Conservation (phyloP, 2,329 filamentous ascomycete genomes). For the Microsporum canis region DNA sequence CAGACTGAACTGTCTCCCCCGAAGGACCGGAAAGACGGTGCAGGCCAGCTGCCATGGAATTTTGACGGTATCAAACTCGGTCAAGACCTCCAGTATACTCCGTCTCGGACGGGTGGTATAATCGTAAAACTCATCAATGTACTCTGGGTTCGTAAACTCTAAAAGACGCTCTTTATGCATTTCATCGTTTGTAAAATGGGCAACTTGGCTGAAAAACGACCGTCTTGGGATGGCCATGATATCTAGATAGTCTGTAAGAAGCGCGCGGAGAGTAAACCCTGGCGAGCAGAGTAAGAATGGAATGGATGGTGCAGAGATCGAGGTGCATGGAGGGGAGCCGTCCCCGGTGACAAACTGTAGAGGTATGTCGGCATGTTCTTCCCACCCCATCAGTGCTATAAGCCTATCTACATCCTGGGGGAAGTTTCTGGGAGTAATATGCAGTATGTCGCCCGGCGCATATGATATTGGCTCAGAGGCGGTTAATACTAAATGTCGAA, state of each 20-base stretch:
- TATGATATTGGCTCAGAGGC: constrained; percentile 38
- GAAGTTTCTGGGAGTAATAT: constrained; percentile 81
- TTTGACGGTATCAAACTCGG: constrained; percentile 76
- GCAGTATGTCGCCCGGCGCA: constrained; percentile 65
- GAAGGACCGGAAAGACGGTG: constrained; percentile 65
- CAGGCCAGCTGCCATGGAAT: constrained; percentile 64
- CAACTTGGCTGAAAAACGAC: constrained; percentile 69
- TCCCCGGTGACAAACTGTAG: constrained; percentile 42
- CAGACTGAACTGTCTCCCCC: constrained; percentile 90
- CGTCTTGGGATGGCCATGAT: constrained; percentile 81
- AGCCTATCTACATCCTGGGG: constrained; percentile 66
- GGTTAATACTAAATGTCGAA: constrained; percentile 61
- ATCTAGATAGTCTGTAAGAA: constrained; percentile 76
- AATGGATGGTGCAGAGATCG: constrained; percentile 23
- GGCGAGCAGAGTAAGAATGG: constrained; percentile 27
- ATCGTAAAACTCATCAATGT: constrained; percentile 86
- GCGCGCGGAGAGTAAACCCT: constrained; percentile 54
- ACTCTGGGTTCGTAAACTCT: constrained; percentile 70
- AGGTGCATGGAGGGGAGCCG: constrained; percentile 17
- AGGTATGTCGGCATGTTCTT: constrained; percentile 55
- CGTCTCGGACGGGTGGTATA: constrained; percentile 85
- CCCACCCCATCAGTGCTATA: constrained; percentile 70
- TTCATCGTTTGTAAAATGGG: constrained; percentile 59
- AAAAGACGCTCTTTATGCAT: constrained; percentile 69
- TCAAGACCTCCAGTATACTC: constrained; percentile 81